Base-by-base conservation (phyloP, 2,329 filamentous ascomycete species). In the Colletotrichum sp. region DNA sequence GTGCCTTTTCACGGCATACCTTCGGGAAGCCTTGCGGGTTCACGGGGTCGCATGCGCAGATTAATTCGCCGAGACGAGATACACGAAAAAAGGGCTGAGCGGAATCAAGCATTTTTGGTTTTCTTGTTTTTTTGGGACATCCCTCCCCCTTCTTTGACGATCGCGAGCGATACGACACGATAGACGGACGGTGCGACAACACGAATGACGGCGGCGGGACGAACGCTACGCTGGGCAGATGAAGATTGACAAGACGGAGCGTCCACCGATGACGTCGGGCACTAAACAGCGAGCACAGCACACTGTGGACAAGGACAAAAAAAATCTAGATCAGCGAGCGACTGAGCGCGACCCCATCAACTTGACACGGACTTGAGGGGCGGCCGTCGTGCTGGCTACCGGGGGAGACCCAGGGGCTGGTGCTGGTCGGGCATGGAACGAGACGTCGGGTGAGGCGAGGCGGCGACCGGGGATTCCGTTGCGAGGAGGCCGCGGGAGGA, bases 331-430 rank as follows among this genome's bases (percentile, higher is more conserved):
- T 72, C 72, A 62, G 70, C 73, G 56, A 30, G 25, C 52, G 70
- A 60, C 34, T 52, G 43, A 52, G 27, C 25, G 55, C 13, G 64
- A 73, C 74, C 48, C 74, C 70, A 69, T 75, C 70, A 75, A 75
- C 74, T 60, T 75, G 74, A 75, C 58, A 75, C 70, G 74, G 48
- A 48, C 48, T 65, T 58, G 32, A 75, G 69, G 62, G 43, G 73
- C 60, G 15, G 39, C 16, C 56, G 58, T 68, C 56, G 69, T 48
- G 62, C 36, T 58, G 55, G 2, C 36, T 48, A 48, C 39, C 0
- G 39, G 39, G 39, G 39, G 18, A n/a, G 39, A 48, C 39, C 39
- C 39, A 48, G 39, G 36, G 36, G 36, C 36, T 18, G 36, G 36
- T 39, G 36, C 52, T 36, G 1, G 66, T 32, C 55, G 12, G 30